phyloP scores from a whole-genome alignment of 164 flowering plant genomes.

The Macadamia integrifolia region DNA sequence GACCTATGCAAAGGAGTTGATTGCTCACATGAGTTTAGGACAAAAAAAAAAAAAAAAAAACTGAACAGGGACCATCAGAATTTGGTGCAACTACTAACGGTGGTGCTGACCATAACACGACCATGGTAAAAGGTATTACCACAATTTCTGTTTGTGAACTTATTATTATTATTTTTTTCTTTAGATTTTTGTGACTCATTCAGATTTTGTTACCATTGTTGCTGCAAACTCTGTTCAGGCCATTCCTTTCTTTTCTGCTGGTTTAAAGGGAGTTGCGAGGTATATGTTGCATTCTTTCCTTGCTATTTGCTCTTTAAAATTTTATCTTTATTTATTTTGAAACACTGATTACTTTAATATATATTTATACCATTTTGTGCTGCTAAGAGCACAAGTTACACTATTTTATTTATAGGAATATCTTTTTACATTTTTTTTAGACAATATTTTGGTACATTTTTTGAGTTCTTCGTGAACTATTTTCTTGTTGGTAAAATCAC shows the following conservation, averaged over 20 bases:
- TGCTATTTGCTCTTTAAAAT: too few relatives aligned
- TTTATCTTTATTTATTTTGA: too few relatives aligned
- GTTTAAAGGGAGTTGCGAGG: too few relatives aligned
- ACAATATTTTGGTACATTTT: not conserved
- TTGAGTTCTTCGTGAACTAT: not conserved
- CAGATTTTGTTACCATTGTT: constrained; percentile 98
- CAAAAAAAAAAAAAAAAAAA: constrained; percentile 18
- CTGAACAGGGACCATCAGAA: constrained; percentile 71
- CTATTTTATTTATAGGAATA: not conserved
- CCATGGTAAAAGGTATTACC: constrained; percentile 83
- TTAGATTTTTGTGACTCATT: constrained; percentile 98
- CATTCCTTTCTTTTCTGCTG: constrained; percentile 82
- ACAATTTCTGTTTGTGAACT: not conserved
- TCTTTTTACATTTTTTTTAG: not conserved
- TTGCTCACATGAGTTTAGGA: constrained; percentile 85
- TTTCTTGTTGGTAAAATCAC: not conserved
- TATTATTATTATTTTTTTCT: constrained; percentile 8
- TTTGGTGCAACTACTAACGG: constrained; percentile 99
- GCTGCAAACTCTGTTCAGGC: constrained; percentile 35
- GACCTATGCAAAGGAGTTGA: constrained; percentile 97
- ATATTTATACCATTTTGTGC: too few relatives aligned
- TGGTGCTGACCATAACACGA: constrained; percentile 99
- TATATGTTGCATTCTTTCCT: too few relatives aligned
- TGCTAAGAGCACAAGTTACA: not conserved
- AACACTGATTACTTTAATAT: not conserved